A percentile compares a stretch with the other conserved stretches of the same genome.
These are phyloP conservation scores for Wickerhamomyces sp. DNA, from an alignment of 1,139 yeast genomes.

Conservation along the genomic window DNA sequence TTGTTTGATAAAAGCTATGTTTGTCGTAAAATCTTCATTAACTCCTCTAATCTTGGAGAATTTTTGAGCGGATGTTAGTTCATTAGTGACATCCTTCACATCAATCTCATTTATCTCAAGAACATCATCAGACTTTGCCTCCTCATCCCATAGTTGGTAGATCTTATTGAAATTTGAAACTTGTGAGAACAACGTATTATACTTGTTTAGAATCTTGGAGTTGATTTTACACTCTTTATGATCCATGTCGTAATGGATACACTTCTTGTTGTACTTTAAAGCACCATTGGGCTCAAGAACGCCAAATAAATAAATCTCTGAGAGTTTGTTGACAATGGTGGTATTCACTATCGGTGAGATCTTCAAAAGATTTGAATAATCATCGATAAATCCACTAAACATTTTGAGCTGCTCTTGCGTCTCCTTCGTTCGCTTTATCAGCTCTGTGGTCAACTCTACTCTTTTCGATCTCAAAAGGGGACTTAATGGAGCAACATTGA, in stretches of 20 bases:
- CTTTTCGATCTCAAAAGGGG: constrained; percentile 24
- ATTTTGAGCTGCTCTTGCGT: constrained; percentile 5
- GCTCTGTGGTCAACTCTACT: constrained; percentile 25
- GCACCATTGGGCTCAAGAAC: constrained; percentile 48
- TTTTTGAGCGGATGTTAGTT: constrained; percentile 6
- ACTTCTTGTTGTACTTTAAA: constrained; percentile 45
- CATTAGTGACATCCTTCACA: constrained; percentile 14
- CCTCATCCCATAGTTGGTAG: constrained; percentile 34
- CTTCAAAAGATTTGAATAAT: constrained; percentile 16
- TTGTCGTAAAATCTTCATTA: constrained; percentile 18
- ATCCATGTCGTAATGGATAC: constrained; percentile 70
- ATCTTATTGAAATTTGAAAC: constrained; percentile 18
- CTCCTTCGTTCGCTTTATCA: constrained; percentile 7
- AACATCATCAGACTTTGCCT: constrained; percentile 15
- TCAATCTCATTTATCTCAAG: constrained; percentile 19
- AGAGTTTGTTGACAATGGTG: constrained; percentile 20
- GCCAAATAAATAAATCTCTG: constrained; percentile 45
- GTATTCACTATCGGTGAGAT: constrained; percentile 12
- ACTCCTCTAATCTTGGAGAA: constrained; percentile 19
- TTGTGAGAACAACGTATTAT: neutral
- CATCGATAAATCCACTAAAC: constrained; percentile 18
- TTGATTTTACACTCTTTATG: constrained; percentile 45
- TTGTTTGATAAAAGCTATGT: constrained; percentile 12
- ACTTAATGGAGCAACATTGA: constrained; percentile 26
- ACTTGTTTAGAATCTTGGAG: constrained; percentile 32